These are phyloP conservation scores for Beta macrorhiza DNA, from an alignment of 179 eudicot genomes.

Conservation along the genomic window DNA sequence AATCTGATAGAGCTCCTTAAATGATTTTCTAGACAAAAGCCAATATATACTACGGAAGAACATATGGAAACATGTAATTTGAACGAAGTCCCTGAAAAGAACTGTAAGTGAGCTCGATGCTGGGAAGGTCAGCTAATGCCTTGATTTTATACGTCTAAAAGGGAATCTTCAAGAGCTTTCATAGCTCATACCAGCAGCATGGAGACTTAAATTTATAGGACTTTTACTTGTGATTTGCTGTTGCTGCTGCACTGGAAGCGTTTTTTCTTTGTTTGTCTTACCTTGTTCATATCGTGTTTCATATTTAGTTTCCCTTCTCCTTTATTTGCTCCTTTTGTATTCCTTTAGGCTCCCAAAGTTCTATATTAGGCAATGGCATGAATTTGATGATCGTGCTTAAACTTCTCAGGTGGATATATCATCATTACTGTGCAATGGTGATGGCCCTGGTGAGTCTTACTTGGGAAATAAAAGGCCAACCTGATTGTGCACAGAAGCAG, in stretches of 20 bases:
- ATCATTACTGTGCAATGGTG: slow-evolving; percentile 94
- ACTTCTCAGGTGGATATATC: slow-evolving; percentile 83
- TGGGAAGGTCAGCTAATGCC: background rate
- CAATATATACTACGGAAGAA: background rate
- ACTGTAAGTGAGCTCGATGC: background rate
- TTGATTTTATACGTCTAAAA: background rate
- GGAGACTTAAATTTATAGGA: background rate
- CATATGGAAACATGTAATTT: background rate
- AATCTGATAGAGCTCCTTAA: background rate
- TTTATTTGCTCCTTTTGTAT: background rate
- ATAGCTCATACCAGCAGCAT: background rate
- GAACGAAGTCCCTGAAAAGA: background rate
- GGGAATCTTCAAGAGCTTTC: background rate
- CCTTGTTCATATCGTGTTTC: background rate
- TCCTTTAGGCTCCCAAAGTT: too few relatives aligned
- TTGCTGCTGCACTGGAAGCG: background rate
- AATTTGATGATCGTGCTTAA: background rate
- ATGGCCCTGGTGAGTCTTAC: slow-evolving; percentile 98
- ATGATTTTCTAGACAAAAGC: background rate
- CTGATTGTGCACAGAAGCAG: slow-evolving; percentile 89
- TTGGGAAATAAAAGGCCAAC: slow-evolving; percentile 89
- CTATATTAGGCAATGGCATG: background rate
- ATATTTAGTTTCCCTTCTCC: background rate
- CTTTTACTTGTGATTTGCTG: background rate
- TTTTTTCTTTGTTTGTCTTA: background rate